Percentiles rank a stretch among this genome's conserved stretches.
Conservation (phyloP, 1,284 basidiomycete species). For the Ustilago tritici region DNA sequence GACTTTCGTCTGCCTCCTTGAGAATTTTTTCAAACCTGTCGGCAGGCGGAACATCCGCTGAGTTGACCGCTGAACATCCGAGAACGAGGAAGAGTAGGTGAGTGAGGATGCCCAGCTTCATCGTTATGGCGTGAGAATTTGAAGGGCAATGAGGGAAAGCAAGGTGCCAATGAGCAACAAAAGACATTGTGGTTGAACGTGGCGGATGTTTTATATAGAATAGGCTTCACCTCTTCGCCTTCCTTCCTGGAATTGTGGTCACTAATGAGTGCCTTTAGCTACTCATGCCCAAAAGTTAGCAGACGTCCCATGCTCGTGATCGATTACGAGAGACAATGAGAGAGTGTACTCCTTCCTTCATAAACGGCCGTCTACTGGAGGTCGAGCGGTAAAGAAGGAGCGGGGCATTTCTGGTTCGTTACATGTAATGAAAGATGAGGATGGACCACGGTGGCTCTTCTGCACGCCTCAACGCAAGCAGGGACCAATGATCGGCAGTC, state of each 20-base stretch:
- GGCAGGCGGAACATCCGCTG: neutral
- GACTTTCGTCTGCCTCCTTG: neutral
- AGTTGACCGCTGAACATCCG: no score
- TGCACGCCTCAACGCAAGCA: neutral
- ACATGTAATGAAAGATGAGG: neutral
- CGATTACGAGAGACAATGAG: no score
- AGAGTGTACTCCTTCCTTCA: no score
- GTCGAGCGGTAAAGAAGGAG: neutral
- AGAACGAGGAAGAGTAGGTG: neutral
- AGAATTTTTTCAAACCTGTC: neutral
- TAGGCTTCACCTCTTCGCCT: no score
- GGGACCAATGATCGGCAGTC: no score
- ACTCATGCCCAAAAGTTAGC: no score
- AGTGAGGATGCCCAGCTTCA: conserved; percentile 1
- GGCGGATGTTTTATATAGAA: no score
- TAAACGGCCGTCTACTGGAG: no score
- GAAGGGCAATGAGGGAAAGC: neutral
- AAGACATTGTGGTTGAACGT: neutral
- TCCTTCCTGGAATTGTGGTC: no score
- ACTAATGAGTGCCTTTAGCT: no score
- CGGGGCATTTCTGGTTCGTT: no score
- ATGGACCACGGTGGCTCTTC: neutral
- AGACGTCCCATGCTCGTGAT: no score
- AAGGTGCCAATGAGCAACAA: neutral
- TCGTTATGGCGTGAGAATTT: neutral